phyloP scores from a whole-genome alignment of 2,329 filamentous ascomycete species.

The Akanthomyces lecanii region DNA sequence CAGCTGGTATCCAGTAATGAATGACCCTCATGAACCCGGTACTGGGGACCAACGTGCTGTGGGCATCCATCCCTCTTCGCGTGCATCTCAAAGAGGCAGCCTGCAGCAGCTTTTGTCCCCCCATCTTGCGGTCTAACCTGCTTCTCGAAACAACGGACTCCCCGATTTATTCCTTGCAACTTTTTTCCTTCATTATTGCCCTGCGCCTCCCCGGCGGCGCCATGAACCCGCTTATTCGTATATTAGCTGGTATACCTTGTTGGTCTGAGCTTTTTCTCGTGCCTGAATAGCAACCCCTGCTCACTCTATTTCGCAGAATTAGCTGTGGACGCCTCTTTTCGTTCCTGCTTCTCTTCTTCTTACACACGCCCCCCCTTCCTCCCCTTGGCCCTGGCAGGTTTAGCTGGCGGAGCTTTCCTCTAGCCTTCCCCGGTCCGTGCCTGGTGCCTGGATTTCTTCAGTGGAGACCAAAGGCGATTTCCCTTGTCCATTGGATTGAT shows the following conservation, averaged over 20 bases:
- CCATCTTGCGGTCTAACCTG: no score
- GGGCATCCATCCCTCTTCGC: no score
- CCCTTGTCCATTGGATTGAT: neutral
- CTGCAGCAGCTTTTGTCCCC: no score
- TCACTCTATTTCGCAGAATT: neutral
- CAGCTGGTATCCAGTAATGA: no score
- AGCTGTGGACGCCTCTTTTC: neutral
- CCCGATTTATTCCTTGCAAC: neutral
- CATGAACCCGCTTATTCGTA: conserved; percentile 9
- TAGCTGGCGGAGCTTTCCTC: neutral
- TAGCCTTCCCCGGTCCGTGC: conserved; percentile 16
- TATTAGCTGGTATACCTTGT: neutral
- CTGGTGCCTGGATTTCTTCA: conserved; percentile 13
- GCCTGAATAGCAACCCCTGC: neutral
- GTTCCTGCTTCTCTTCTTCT: neutral
- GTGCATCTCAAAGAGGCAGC: no score
- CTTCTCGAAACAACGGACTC: neutral
- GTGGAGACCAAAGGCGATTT: neutral
- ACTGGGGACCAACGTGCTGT: no score
- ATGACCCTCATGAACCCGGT: no score
- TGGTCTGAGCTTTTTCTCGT: conserved; percentile 13
- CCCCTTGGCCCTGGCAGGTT: neutral
- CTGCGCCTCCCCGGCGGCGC: conserved; percentile 5
- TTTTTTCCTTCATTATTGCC: neutral
- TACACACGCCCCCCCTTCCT: neutral